These are phyloP conservation scores for Malassezia furfur DNA, from an alignment of 1,284 basidiomycete genomes.

Conservation along the genomic window DNA sequence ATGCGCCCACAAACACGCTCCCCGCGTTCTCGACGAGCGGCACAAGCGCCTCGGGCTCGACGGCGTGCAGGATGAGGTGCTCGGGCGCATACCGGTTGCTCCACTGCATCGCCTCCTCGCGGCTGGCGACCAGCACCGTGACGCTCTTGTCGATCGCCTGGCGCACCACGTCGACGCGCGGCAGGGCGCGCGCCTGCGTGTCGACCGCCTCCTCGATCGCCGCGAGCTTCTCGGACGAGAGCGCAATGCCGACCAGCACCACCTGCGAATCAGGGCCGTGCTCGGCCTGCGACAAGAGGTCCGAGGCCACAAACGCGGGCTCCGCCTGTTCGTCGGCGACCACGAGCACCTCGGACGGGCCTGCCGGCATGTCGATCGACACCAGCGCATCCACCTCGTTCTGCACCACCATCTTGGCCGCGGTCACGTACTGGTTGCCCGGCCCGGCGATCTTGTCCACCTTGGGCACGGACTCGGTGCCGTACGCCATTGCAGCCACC, in stretches of 20 bases:
- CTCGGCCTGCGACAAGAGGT: conserved; percentile 88
- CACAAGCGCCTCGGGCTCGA: conserved; percentile 28
- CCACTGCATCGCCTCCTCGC: conserved; percentile 73
- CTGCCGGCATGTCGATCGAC: conserved; percentile 98
- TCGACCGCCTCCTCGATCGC: conserved; percentile 80
- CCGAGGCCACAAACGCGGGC: conserved; percentile 86
- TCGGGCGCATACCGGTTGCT: conserved; percentile 85
- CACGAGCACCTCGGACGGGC: conserved; percentile 59
- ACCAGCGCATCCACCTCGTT: conserved; percentile 96
- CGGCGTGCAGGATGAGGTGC: conserved; percentile 53
- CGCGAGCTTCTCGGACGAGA: conserved; percentile 59
- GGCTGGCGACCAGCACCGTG: conserved; percentile 64
- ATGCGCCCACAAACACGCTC: conserved; percentile 78
- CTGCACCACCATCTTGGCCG: conserved; percentile 97
- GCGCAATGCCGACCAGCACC: conserved; percentile 71
- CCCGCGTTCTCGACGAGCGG: conserved; percentile 55
- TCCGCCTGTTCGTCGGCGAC: conserved; percentile 80
- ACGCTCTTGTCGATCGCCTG: conserved; percentile 85
- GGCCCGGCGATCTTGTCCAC: conserved; percentile 97
- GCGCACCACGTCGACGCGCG: conserved; percentile 79
- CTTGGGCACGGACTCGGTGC: conserved; percentile 89
- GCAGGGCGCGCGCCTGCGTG: conserved; percentile 71
- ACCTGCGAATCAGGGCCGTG: conserved; percentile 98
- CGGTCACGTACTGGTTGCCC: conserved; percentile 98
- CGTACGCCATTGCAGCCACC: conserved; percentile 92